phyloP scores from a whole-genome alignment of 441 rosid genomes.

The Mallotus repandus region DNA sequence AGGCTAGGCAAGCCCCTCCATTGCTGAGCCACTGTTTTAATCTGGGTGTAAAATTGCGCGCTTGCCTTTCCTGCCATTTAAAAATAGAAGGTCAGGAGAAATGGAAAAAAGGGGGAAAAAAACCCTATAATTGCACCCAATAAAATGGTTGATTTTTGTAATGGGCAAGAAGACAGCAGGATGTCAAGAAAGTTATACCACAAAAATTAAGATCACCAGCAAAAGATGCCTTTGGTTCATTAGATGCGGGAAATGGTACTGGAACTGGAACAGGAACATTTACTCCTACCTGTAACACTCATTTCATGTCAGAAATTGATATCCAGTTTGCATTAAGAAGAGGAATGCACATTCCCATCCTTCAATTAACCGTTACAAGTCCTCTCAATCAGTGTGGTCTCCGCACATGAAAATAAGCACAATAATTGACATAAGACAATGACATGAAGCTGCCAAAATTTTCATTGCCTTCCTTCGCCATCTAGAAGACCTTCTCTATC shows the following conservation, averaged over 20 bases:
- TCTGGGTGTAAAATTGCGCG: constrained; percentile 29
- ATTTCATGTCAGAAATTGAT: constrained; percentile 14
- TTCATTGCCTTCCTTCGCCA: not conserved
- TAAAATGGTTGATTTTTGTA: not conserved
- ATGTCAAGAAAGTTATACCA: constrained; percentile 18
- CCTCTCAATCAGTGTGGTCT: not conserved
- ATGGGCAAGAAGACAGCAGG: not conserved
- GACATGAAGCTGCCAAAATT: not conserved
- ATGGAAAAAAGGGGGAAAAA: not conserved
- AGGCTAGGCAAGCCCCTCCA: constrained; percentile 22
- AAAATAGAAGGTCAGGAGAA: not conserved
- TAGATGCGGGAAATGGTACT: constrained; percentile 22
- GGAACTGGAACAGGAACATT: constrained; percentile 40
- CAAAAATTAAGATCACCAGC: constrained; percentile 26
- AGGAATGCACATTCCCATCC: not conserved
- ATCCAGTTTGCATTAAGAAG: not conserved
- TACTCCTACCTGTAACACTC: constrained; percentile 37
- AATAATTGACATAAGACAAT: not conserved
- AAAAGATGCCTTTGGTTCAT: constrained; percentile 22
- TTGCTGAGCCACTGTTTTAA: constrained; percentile 30
- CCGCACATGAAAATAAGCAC: not conserved
- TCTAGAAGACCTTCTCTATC: not conserved
- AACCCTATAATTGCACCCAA: not conserved
- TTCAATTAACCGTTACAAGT: not conserved
- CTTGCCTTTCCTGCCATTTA: constrained; percentile 23